Evolutionary conservation across 495 filamentous ascomycete species (phyloP).

Genomic region (Penicillium soppii): DNA sequence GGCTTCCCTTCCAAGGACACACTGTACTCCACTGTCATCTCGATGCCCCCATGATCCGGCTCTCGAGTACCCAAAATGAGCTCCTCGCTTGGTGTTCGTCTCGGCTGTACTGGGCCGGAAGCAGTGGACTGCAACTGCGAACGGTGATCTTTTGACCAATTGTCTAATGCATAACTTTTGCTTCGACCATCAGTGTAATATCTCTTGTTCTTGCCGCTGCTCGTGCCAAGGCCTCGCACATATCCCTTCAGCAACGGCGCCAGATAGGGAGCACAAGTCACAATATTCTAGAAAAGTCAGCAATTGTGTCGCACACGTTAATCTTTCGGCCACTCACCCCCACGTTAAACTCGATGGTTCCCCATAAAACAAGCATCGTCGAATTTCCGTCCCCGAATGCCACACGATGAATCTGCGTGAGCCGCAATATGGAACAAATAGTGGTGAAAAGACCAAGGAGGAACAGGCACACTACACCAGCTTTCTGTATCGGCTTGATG

Average conservation of each 20-base stretch:
- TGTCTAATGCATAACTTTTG: slow-evolving; percentile 33
- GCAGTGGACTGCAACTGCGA: slow-evolving; percentile 29
- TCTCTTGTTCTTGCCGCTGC: slow-evolving; percentile 9
- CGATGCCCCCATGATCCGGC: slow-evolving; percentile 32
- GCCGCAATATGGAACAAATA: slow-evolving; percentile 53
- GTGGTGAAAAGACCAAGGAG: slow-evolving; percentile 59
- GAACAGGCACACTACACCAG: slow-evolving; percentile 54
- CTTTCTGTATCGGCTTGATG: slow-evolving; percentile 49
- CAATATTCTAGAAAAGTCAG: slow-evolving; percentile 37
- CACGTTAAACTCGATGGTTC: slow-evolving; percentile 58
- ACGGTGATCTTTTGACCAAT: slow-evolving; percentile 29
- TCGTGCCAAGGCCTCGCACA: slow-evolving; percentile 31
- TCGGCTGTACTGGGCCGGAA: slow-evolving; percentile 21
- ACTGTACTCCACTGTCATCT: slow-evolving; percentile 48
- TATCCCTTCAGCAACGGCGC: slow-evolving; percentile 42
- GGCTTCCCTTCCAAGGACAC: slow-evolving; percentile 32
- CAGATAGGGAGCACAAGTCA: slow-evolving; percentile 47
- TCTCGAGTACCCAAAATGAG: slow-evolving; percentile 37
- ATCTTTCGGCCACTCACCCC: slow-evolving; percentile 33
- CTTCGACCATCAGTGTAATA: slow-evolving; percentile 22
- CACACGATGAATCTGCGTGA: slow-evolving; percentile 54
- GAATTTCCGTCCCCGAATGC: slow-evolving; percentile 53
- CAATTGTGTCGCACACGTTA: not conserved
- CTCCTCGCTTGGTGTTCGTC: slow-evolving; percentile 42
- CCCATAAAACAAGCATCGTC: slow-evolving; percentile 58